Conservation (phyloP, 1,284 basidiomycete species). For the Ustilago cynodontis region DNA sequence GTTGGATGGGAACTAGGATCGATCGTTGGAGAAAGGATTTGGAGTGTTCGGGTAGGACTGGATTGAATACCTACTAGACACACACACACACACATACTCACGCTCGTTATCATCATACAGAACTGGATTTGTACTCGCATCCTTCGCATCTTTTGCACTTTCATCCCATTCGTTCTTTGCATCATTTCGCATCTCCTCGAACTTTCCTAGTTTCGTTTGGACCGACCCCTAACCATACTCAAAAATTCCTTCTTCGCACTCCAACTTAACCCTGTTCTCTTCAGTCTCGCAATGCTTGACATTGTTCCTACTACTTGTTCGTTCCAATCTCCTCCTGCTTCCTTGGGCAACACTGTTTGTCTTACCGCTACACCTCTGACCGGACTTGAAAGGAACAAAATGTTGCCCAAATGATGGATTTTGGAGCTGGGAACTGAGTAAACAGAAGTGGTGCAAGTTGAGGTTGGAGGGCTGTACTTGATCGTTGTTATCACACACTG, state of each 20-base stretch:
- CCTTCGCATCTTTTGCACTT: neutral
- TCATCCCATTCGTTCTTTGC: neutral
- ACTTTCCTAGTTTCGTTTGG: no score
- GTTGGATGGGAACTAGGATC: conserved; percentile 40
- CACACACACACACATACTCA: neutral
- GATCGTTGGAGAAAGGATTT: conserved; percentile 14
- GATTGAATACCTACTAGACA: conserved; percentile 4
- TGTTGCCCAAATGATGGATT: neutral
- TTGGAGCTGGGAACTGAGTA: conserved; percentile 20
- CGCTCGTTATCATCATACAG: neutral
- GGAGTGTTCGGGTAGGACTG: conserved; percentile 15
- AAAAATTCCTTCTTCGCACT: conserved; percentile 25
- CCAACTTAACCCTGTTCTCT: conserved; percentile 31
- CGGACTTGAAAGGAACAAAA: conserved; percentile 14
- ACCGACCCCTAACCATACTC: conserved; percentile 5
- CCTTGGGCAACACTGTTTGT: neutral
- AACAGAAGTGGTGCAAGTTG: conserved; percentile 10
- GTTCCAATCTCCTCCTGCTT: neutral
- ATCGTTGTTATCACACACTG: conserved; percentile 11
- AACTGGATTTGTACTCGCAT: conserved; percentile 14
- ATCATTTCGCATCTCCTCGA: neutral
- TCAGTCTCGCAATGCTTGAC: conserved; percentile 18
- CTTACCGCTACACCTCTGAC: conserved; percentile 6
- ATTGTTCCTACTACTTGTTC: conserved; percentile 1
- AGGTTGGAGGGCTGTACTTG: conserved; percentile 31